Conservation (phyloP, 148 eudicot genomes). For the Vaccinium vitisidaea region DNA sequence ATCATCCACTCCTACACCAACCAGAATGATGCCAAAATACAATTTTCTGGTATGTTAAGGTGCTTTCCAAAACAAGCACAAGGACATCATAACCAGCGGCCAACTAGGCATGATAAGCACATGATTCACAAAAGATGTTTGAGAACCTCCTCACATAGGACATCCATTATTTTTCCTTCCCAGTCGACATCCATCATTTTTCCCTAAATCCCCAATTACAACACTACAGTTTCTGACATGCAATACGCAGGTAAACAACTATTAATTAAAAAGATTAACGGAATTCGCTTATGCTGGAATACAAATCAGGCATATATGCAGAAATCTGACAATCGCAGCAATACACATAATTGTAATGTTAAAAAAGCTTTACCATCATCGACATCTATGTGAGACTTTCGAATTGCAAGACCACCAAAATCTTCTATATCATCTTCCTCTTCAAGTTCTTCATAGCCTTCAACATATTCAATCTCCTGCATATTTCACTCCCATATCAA, state of each 20-base stretch:
- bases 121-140: background rate
- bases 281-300: background rate
- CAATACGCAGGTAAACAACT: background rate
- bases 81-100: background rate
- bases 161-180: background rate
- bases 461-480: slow-evolving; percentile 77
- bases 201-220: background rate
- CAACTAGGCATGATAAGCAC: too few relatives aligned
- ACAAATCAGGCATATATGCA: background rate
- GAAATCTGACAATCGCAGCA: background rate
- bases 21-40: background rate
- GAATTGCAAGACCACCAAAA: slow-evolving; percentile 43
- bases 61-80: background rate
- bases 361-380: slow-evolving; percentile 22
- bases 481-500: slow-evolving; percentile 8
- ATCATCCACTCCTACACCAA: slow-evolving; percentile 39
- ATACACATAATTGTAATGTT: background rate
- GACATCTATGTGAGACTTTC: slow-evolving; percentile 25
- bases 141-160: background rate
- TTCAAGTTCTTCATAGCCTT: slow-evolving; percentile 71
- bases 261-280: background rate
- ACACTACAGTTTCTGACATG: background rate
- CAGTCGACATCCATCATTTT: too few relatives aligned
- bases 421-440: slow-evolving; percentile 90
- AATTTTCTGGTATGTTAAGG: background rate